Evolutionary conservation across 2,329 filamentous ascomycete species (phyloP).

Genomic region (Thermomyces lanuginosus): DNA sequence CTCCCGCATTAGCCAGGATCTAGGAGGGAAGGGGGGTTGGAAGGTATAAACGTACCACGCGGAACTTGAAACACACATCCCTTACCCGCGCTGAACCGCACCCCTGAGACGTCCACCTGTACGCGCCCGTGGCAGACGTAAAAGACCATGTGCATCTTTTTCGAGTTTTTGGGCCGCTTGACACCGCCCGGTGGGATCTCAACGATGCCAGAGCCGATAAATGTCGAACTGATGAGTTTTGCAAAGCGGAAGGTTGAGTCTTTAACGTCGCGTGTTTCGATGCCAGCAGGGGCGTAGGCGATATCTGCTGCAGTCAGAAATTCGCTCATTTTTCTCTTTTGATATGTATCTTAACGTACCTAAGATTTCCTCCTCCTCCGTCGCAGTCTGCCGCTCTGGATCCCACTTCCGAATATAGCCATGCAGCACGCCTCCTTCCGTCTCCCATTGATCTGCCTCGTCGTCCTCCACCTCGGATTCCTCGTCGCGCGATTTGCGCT

Average conservation of each 20-base stretch:
- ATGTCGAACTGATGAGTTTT: slow-evolving; percentile 68
- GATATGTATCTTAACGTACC: slow-evolving; percentile 14
- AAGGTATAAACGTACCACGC: slow-evolving; percentile 50
- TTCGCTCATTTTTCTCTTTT: no score
- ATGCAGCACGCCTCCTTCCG: slow-evolving; percentile 27
- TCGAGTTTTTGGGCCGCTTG: slow-evolving; percentile 80
- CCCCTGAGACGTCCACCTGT: slow-evolving; percentile 46
- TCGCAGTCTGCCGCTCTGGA: slow-evolving; percentile 19
- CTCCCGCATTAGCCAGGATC: neutral
- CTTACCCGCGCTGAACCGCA: slow-evolving; percentile 60
- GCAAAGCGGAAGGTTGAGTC: slow-evolving; percentile 68
- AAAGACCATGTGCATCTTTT: slow-evolving; percentile 95
- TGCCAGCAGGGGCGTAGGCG: slow-evolving; percentile 41
- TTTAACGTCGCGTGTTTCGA: slow-evolving; percentile 41
- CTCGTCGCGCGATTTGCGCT: slow-evolving; percentile 21
- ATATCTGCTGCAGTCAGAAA: no score
- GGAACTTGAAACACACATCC: slow-evolving; percentile 92
- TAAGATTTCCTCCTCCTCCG: slow-evolving; percentile 25
- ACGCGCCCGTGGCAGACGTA: slow-evolving; percentile 77
- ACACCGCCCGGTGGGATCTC: slow-evolving; percentile 68
- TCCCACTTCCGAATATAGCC: slow-evolving; percentile 31
- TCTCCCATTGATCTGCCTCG: slow-evolving; percentile 29
- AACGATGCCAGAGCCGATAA: slow-evolving; percentile 79
- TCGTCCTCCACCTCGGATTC: slow-evolving; percentile 25
- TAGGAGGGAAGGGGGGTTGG: slow-evolving; percentile 1